phyloP scores from a whole-genome alignment of 306 rosid genomes.

The Morella rubra region DNA sequence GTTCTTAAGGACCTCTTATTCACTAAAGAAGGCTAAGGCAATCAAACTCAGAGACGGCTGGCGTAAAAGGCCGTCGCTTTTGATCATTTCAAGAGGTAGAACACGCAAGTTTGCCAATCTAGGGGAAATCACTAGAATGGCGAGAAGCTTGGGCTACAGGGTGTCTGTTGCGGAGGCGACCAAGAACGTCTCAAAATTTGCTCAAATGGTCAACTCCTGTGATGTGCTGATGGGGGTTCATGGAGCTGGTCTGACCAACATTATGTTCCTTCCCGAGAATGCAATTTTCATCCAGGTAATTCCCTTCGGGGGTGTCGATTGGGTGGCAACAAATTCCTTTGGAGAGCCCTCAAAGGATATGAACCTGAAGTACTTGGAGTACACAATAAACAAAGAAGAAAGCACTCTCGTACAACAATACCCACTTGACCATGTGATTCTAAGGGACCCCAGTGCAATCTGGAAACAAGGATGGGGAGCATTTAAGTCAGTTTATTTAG shows the following conservation, averaged over 20 bases:
- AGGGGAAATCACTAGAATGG: constrained; percentile 54
- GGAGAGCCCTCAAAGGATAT: constrained; percentile 67
- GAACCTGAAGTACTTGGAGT: constrained; percentile 74
- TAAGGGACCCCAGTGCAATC: constrained; percentile 54
- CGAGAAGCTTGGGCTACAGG: constrained; percentile 55
- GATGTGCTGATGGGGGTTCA: constrained; percentile 92
- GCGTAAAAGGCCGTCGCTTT: constrained; percentile 53
- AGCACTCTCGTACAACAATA: constrained; percentile 69
- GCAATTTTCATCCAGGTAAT: constrained; percentile 75
- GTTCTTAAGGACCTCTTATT: constrained; percentile 55
- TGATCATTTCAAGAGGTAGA: constrained; percentile 61
- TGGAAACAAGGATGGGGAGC: constrained; percentile 53
- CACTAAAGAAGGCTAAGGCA: constrained; percentile 51
- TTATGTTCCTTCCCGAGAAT: constrained; percentile 75
- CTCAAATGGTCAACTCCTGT: constrained; percentile 71
- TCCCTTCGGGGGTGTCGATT: constrained; percentile 70
- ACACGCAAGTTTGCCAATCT: constrained; percentile 66
- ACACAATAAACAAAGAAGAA: constrained; percentile 60
- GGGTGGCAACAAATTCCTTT: constrained; percentile 57
- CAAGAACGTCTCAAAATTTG: constrained; percentile 40
- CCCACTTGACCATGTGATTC: constrained; percentile 52
- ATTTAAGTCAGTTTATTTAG: constrained; percentile 61
- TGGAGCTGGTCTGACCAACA: constrained; percentile 93
- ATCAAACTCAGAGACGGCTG: constrained; percentile 31
- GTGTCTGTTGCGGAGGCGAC: constrained; percentile 54